Evolutionary conservation across 805 yeast genomes (phyloP).

Genomic region (Saccharomyces mikatae): DNA sequence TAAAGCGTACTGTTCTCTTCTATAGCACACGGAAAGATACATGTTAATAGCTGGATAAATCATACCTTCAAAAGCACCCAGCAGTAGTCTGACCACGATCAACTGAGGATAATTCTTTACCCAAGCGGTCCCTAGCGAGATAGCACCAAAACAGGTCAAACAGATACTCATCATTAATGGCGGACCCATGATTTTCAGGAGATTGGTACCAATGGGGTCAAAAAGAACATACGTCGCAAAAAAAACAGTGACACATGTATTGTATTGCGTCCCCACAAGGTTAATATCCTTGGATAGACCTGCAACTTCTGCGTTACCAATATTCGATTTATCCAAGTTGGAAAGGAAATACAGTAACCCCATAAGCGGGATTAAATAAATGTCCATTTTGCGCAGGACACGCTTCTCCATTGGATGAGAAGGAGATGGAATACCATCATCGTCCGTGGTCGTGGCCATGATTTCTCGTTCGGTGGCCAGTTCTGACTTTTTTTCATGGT

Average conservation of each 20-base stretch:
- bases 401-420: conserved; percentile 28
- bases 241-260: conserved; percentile 38
- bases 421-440: conserved; percentile 21
- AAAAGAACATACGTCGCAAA: conserved; percentile 39
- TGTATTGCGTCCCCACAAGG: conserved; percentile 34
- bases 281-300: conserved; percentile 39
- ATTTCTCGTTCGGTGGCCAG: conserved; percentile 13
- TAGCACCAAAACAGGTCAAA: conserved; percentile 33
- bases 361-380: conserved; percentile 37
- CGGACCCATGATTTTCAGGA: conserved; percentile 33
- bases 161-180: conserved; percentile 30
- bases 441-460: conserved; percentile 20
- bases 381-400: conserved; percentile 37
- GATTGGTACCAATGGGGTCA: conserved; percentile 34
- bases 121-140: conserved; percentile 38
- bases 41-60: conserved; percentile 43
- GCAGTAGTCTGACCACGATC: conserved; percentile 39
- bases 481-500: background rate
- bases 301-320: conserved; percentile 52
- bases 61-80: conserved; percentile 48
- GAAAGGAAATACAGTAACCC: conserved; percentile 39
- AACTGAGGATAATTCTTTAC: conserved; percentile 36
- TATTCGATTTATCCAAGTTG: conserved; percentile 46
- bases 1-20: conserved; percentile 41
- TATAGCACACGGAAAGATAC: conserved; percentile 40